phyloP scores from a whole-genome alignment of 2,329 filamentous ascomycete species.

The Laburnicola sp. region DNA sequence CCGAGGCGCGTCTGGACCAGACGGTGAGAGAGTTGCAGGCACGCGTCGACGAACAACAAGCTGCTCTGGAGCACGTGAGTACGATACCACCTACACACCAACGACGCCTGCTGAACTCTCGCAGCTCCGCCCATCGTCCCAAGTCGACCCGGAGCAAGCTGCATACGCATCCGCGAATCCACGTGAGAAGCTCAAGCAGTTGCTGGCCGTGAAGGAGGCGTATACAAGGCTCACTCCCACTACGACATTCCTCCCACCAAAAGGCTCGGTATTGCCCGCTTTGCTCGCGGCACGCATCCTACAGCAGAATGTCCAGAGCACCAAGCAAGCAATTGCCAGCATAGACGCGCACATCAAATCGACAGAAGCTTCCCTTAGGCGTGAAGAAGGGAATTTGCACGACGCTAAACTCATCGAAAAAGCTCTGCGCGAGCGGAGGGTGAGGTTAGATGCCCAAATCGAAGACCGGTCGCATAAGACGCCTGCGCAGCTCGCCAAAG shows the following conservation, averaged over 20 bases:
- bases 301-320: slow-evolving; percentile 65
- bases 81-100: background rate
- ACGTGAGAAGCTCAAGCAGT: slow-evolving; percentile 48
- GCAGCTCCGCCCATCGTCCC: slow-evolving; percentile 50
- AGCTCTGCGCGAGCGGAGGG: slow-evolving; percentile 61
- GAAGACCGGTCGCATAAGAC: slow-evolving; percentile 61
- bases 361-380: slow-evolving; percentile 47
- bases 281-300: slow-evolving; percentile 72
- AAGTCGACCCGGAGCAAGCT: slow-evolving; percentile 23
- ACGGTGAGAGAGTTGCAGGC: slow-evolving; percentile 69
- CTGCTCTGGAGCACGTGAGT: slow-evolving; percentile 51
- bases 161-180: slow-evolving; percentile 42
- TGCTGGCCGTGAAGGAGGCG: slow-evolving; percentile 62
- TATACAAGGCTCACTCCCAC: slow-evolving; percentile 66
- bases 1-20: slow-evolving; percentile 63
- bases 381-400: slow-evolving; percentile 51
- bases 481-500: slow-evolving; percentile 63
- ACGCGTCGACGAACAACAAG: slow-evolving; percentile 53
- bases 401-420: slow-evolving; percentile 53
- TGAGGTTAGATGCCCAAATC: slow-evolving; percentile 61
- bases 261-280: slow-evolving; percentile 69
- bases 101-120: slow-evolving; percentile 4
- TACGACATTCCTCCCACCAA: slow-evolving; percentile 67
- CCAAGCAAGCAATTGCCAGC: slow-evolving; percentile 59
- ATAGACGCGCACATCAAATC: slow-evolving; percentile 47